Evolutionary conservation across 176 grass and related monocot genomes (phyloP).

Genomic region (Rhipidocladum racemiflorum): DNA sequence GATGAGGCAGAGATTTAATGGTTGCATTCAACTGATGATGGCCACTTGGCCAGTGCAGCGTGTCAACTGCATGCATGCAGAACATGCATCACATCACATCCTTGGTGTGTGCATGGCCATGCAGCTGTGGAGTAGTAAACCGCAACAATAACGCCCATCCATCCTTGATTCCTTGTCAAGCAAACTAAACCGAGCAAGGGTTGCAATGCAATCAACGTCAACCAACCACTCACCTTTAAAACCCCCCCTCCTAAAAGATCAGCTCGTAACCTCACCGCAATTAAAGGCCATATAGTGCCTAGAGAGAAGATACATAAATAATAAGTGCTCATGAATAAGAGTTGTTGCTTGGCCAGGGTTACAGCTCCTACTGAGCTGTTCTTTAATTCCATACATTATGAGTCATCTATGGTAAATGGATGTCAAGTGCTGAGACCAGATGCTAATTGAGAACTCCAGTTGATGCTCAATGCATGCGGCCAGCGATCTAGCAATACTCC

Average conservation of each 20-base stretch:
- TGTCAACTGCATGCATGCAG: not conserved
- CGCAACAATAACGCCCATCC: not conserved
- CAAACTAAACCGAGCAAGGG: not conserved
- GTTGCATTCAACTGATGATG: constrained; percentile 18
- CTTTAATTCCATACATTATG: constrained; percentile 1
- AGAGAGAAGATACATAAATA: constrained; percentile 25
- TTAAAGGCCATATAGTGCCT: constrained; percentile 40
- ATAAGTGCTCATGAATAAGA: constrained; percentile 41
- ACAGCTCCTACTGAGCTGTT: constrained; percentile 31
- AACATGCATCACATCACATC: not conserved
- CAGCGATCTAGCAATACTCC: not conserved
- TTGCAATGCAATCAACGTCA: constrained; percentile 32
- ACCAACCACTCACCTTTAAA: constrained; percentile 34
- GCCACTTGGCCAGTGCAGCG: too few relatives aligned
- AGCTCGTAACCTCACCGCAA: constrained; percentile 48
- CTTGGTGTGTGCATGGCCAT: not conserved
- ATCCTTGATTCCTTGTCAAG: constrained; percentile 26
- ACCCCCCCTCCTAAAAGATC: constrained; percentile 37
- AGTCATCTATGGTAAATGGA: not conserved
- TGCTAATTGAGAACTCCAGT: not conserved
- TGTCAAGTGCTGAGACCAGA: not conserved
- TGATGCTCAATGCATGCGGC: not conserved
- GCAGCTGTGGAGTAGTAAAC: constrained; percentile 26
- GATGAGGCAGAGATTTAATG: not conserved
- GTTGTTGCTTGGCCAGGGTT: constrained; percentile 34